phyloP scores from a whole-genome alignment of 345 rosid genomes.

The Salix suchowensis region DNA sequence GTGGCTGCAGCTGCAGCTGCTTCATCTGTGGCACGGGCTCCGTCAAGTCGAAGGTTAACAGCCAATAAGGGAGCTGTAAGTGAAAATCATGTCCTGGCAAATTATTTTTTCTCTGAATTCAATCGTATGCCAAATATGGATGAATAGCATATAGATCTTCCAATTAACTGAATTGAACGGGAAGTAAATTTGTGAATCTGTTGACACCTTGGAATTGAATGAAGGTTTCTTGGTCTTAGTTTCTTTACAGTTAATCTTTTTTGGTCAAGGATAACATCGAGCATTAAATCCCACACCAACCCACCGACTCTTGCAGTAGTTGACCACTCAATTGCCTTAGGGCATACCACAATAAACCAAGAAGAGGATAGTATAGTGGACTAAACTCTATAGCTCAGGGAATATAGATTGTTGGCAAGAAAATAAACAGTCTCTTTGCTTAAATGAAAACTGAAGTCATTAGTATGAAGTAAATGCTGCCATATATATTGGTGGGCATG shows the following conservation, averaged over 20 bases:
- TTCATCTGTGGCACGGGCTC: slow-evolving; percentile 77
- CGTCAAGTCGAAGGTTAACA: slow-evolving; percentile 70
- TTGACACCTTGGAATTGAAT: neutral
- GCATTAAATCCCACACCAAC: neutral
- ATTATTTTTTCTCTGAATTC: neutral
- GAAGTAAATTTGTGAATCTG: neutral
- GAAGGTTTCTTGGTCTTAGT: neutral
- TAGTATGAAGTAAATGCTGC: neutral
- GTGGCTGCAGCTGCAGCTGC: slow-evolving; percentile 98
- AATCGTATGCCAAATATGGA: neutral
- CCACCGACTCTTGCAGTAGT: neutral
- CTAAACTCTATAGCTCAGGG: neutral
- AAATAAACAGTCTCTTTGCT: neutral
- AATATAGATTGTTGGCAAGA: neutral
- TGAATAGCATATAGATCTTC: neutral
- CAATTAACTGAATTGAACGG: neutral
- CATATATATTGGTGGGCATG: neutral
- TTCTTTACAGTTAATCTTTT: neutral
- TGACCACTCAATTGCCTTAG: neutral
- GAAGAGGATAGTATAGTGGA: neutral
- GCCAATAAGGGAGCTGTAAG: slow-evolving; percentile 56
- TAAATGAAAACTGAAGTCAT: neutral
- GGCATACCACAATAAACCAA: neutral
- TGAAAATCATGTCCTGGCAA: neutral
- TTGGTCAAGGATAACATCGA: neutral